These are phyloP conservation scores for Linum trigynum DNA, from an alignment of 345 rosid species.

Conservation along the genomic window DNA sequence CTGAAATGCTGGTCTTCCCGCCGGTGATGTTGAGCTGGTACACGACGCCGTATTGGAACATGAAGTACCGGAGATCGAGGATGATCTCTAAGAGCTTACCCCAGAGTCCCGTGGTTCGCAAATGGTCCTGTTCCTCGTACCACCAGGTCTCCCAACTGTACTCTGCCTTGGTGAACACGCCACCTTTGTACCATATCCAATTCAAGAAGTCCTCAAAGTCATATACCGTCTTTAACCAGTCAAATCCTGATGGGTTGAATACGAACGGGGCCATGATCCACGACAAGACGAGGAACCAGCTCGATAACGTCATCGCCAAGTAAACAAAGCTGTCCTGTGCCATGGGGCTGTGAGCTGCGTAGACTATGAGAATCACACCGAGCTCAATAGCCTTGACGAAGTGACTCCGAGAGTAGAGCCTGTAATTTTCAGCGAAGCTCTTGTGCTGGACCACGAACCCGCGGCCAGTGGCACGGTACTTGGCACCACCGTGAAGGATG, in stretches of 20 bases:
- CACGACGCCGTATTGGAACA: slow-evolving; percentile 80
- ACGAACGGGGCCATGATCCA: slow-evolving; percentile 82
- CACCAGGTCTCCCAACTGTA: slow-evolving; percentile 98
- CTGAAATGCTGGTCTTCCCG: slow-evolving; percentile 45
- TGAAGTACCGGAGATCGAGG: slow-evolving; percentile 83
- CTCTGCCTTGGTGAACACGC: slow-evolving; percentile 75
- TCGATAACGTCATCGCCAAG: slow-evolving; percentile 68
- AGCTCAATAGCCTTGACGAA: slow-evolving; percentile 84
- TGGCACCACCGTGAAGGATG: slow-evolving; percentile 92
- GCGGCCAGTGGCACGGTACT: slow-evolving; percentile 94
- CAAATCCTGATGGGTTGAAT: slow-evolving; percentile 92
- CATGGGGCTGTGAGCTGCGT: slow-evolving; percentile 61
- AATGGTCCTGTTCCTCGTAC: slow-evolving; percentile 87
- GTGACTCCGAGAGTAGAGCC: slow-evolving; percentile 80
- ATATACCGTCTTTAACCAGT: slow-evolving; percentile 83
- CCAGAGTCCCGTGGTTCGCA: slow-evolving; percentile 70
- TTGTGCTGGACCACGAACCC: slow-evolving; percentile 96
- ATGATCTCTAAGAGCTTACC: slow-evolving; percentile 67
- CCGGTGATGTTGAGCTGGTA: slow-evolving; percentile 64
- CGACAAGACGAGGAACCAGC: slow-evolving; percentile 79
- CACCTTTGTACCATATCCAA: slow-evolving; percentile 81
- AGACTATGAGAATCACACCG: slow-evolving; percentile 61
- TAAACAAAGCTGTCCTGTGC: slow-evolving; percentile 67
- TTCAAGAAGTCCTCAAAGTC: slow-evolving; percentile 85
- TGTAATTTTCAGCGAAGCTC: slow-evolving; percentile 76